Evolutionary conservation across 116 monocot species (phyloP), one percentile per base, ranked within the genome.

Genomic region (Zostera marina): DNA sequence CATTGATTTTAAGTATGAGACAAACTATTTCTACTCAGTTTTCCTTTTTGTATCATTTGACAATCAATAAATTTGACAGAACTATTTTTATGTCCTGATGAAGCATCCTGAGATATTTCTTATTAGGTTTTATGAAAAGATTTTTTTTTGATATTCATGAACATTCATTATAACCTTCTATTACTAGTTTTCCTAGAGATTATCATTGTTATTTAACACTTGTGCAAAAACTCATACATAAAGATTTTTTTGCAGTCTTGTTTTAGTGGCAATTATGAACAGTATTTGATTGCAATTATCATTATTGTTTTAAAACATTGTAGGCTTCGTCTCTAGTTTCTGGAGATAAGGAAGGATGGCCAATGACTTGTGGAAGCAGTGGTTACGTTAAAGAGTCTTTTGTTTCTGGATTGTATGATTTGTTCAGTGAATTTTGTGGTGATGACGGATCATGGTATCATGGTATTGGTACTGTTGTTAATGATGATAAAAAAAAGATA

Each of bases 361-460:
- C 46, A 59, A 48, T 49, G 55, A 6, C 22, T 23, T 26, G 24
- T 52, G 63, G 70, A 15, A 53, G 17, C 46, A 64, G 40, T 49
- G 43, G 8, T 25, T 49, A 49, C 71, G 52, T 59, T 52, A 74
- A 64, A 44, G 63, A 61, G 24, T 40, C 70, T 58, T 91, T 71
- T 62, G 68, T 74, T 54, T 75, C 52, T 79, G 74, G 86, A 42
- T 65, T 76, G 2, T 53, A 79, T 58, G 98, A 99, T 66, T 73
- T 99, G 47, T 99, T 74, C 38, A 73, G 72, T 70, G 91, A 90
- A 32, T 73, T 98, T 44, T 73, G 73, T 63, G 57, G 72, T 55
- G 82, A 83, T 53, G 62, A 66, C 63, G 44, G 59, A 41, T 71
- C 68, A 10, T 90, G 77, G 74, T 71, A 68, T 48, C 61, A 62